Conservation (phyloP, 164 flowering plant species). For the Piper longum region DNA sequence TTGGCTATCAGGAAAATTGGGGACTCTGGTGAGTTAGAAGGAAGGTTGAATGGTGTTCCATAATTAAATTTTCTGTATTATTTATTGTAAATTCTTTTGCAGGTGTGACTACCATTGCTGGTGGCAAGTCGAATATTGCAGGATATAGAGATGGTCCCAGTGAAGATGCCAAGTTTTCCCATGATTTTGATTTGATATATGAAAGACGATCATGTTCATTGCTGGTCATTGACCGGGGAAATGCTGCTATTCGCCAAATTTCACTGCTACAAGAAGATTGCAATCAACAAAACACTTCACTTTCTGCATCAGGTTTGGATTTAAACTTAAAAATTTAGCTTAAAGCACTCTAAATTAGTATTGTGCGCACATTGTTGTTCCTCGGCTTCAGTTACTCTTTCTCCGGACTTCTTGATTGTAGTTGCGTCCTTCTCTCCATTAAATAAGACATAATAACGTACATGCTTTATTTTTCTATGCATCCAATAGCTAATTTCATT, state of each 20-base stretch:
- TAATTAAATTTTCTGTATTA: neutral
- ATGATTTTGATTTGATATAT: constrained; percentile 86
- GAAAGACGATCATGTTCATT: constrained; percentile 72
- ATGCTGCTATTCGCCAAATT: constrained; percentile 97
- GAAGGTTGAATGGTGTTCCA: neutral
- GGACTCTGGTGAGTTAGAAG: constrained; percentile 48
- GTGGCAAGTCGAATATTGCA: constrained; percentile 87
- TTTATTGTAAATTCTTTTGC: constrained; percentile 10
- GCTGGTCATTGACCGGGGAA: constrained; percentile 87
- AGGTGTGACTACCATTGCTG: constrained; percentile 97
- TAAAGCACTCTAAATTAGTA: too few species aligned
- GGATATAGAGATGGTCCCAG: constrained; percentile 96
- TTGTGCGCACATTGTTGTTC: too few species aligned
- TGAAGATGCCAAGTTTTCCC: constrained; percentile 92
- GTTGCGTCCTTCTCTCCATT: too few species aligned
- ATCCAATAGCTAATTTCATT: too few species aligned
- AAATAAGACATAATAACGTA: too few species aligned
- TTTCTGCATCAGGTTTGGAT: constrained; percentile 59
- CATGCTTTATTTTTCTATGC: too few species aligned
- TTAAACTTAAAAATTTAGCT: too few species aligned
- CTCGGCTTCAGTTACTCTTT: too few species aligned
- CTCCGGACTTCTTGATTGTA: too few species aligned
- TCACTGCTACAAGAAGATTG: constrained; percentile 80
- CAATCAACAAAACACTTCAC: constrained; percentile 47
- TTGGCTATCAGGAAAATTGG: constrained; percentile 91